These are phyloP conservation scores for Pseudevernia furfuracea DNA, from an alignment of 495 filamentous ascomycete species.

Conservation along the genomic window DNA sequence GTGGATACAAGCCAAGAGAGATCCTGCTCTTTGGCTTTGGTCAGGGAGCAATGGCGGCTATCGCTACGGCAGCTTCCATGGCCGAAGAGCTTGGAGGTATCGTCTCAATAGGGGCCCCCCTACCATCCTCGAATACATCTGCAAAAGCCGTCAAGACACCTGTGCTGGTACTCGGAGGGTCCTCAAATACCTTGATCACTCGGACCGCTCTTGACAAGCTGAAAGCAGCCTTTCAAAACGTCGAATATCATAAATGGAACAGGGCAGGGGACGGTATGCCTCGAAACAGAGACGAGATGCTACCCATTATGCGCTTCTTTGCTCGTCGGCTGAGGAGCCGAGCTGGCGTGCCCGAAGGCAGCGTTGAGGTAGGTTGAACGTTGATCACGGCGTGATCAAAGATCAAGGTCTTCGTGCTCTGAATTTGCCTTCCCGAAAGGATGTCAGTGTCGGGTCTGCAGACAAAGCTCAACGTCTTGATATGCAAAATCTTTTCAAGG, in stretches of 20 bases:
- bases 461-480: background rate
- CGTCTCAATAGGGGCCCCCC: slow-evolving; percentile 67
- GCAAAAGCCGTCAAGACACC: slow-evolving; percentile 59
- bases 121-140: slow-evolving; percentile 45
- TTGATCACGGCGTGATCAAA: background rate
- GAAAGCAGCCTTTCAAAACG: slow-evolving; percentile 60
- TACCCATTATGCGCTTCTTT: slow-evolving; percentile 91
- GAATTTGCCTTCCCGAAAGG: background rate
- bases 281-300: slow-evolving; percentile 71
- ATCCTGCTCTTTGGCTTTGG: slow-evolving; percentile 78
- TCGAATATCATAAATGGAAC: slow-evolving; percentile 68
- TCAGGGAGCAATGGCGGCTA: slow-evolving; percentile 75
- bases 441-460: background rate
- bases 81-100: slow-evolving; percentile 46
- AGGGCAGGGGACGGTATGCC: slow-evolving; percentile 78
- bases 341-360: slow-evolving; percentile 52
- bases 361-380: slow-evolving; percentile 42
- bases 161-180: slow-evolving; percentile 62
- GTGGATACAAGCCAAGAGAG: slow-evolving; percentile 60
- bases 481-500: background rate
- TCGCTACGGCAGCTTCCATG: slow-evolving; percentile 45
- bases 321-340: slow-evolving; percentile 64
- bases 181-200: slow-evolving; percentile 54
- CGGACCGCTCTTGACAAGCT: slow-evolving; percentile 53
- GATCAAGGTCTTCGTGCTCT: background rate